Evolutionary conservation across 2,329 filamentous ascomycete species (phyloP), one percentile per base, ranked within the genome.

Genomic region (Fusarium sp.): DNA sequence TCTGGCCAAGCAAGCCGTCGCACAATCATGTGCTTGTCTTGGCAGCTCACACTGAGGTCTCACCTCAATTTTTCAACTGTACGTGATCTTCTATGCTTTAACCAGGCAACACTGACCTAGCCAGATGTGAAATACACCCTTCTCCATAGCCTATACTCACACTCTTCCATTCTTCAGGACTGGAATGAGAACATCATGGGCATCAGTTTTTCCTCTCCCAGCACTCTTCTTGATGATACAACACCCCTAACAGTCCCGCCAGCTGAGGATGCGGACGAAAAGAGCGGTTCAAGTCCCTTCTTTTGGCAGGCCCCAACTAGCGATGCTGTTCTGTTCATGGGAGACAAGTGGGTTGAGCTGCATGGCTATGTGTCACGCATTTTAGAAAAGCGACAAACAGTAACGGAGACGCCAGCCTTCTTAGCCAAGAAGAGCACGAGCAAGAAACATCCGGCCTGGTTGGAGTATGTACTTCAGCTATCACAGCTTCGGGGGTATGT

Each of bases 271-370:
- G 37, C 41, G 68, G 78, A 69, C 31, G 70, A 77, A 23, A 62
- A 56, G 33, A 72, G 46, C 52, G 74, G 60, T 75, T 81, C 10
- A 55, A 87, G 88, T 0, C 86, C 92, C 0, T 97, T 97, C 77
- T 84, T 97, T 14, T 97, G 94, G 91, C 93, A 97, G 81, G 90
- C 91, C 5, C 95, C 95, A 10, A 93, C 91, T 72, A 93, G 92
- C 77, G 92, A 96, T 71, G 95, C 95, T 2, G 89, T 91, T 16
- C 85, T 99, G 15, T 92, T 95, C 79, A 90, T 96, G 62, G 94
- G 95, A 46, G 89, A 94, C 52, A 94, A 92, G 78, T 99, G 96
- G 96, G 84, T 89, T 18, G 93, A 97, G 74, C 87, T 97, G 15
- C 94, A 98, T 79, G 88, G 90, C 16, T 96, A 97, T 75, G 87